Evolutionary conservation across 768 basidiomycete species (phyloP).

Genomic region (Cyclocybe cylindracea): DNA sequence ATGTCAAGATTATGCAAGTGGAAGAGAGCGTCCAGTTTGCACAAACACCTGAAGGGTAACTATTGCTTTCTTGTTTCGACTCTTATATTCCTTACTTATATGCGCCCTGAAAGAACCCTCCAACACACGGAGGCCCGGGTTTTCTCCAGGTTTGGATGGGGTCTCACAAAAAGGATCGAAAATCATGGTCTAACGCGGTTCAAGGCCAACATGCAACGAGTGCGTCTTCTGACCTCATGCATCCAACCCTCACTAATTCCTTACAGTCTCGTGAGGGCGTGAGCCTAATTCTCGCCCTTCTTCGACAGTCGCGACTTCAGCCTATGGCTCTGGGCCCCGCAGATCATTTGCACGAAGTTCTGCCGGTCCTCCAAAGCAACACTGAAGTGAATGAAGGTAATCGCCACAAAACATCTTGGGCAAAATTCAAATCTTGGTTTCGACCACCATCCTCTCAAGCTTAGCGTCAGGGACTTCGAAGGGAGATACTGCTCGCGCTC

Average conservation of each 20-base stretch:
- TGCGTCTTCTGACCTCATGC: slow-evolving; percentile 32
- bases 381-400: slow-evolving; percentile 11
- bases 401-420: slow-evolving; percentile 30
- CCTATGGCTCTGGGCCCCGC: slow-evolving; percentile 49
- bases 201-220: slow-evolving; percentile 85
- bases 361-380: slow-evolving; percentile 15
- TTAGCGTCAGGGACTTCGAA: neutral
- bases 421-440: slow-evolving; percentile 44
- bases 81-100: slow-evolving; percentile 2
- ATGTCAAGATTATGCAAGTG: slow-evolving; percentile 92
- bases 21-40: slow-evolving; percentile 78
- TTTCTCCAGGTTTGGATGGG: slow-evolving; percentile 89
- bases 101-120: slow-evolving; percentile 60
- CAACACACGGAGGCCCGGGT: slow-evolving; percentile 88
- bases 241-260: slow-evolving; percentile 7
- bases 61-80: slow-evolving; percentile 6
- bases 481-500: neutral
- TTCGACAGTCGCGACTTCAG: slow-evolving; percentile 77
- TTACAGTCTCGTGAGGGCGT: slow-evolving; percentile 85
- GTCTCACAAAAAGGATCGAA: slow-evolving; percentile 85
- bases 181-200: slow-evolving; percentile 82
- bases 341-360: slow-evolving; percentile 19
- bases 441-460: slow-evolving; percentile 22
- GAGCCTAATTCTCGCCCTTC: slow-evolving; percentile 72
- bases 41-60: slow-evolving; percentile 71